Base-by-base conservation (phyloP, 306 rosid genomes). In the Ammopiptanthus mongolicus region DNA sequence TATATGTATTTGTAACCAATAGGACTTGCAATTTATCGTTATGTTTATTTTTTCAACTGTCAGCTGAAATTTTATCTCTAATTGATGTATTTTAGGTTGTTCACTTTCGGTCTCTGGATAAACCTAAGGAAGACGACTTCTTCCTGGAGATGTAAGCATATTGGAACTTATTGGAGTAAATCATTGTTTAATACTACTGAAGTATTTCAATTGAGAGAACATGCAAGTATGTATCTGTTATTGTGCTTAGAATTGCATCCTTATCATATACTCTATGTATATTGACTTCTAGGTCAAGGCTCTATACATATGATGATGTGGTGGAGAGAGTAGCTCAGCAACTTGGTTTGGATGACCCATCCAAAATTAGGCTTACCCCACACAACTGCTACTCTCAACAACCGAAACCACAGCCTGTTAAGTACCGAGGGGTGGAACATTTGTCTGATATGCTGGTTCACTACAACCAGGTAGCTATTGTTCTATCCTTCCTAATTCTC, bases 311-410 rank as follows among this genome's bases (percentile, higher is more conserved):
- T 73, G 98, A 91, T 84, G 97, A 93, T 58, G 97, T 93, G 67
- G 98, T 91, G 66, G 95, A 90, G 78, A 86, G 82, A 84, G 84
- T 93, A 42, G 98, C 98, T 39, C 91, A 80, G 18, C 90, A 89
- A 80, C 93, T 93, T 80, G 90, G 95, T 63, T 79, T 89, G 86
- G 95, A 87, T 5, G 97, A 90, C 81, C 93, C 95, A 48, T 86
- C 95, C 74, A 91, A 89, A 83, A 72, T 93, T 41, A 90, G 98
- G 82, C 92, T 93, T 10, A 93, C 97, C 11, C 88, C 98, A 1
- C 98, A 93, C 76, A 90, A 90, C 81, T 93, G 95, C 78, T 93
- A 93, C 83, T 93, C 98, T 66, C 98, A 93, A 62, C 97, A 90
- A 81, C 98, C 98, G 29, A 93, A 89, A 75, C 98, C 97, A 15